Evolutionary conservation across 495 filamentous ascomycete species (phyloP), one percentile per base, ranked within the genome.

Genomic region (Aspergillus ostianus): DNA sequence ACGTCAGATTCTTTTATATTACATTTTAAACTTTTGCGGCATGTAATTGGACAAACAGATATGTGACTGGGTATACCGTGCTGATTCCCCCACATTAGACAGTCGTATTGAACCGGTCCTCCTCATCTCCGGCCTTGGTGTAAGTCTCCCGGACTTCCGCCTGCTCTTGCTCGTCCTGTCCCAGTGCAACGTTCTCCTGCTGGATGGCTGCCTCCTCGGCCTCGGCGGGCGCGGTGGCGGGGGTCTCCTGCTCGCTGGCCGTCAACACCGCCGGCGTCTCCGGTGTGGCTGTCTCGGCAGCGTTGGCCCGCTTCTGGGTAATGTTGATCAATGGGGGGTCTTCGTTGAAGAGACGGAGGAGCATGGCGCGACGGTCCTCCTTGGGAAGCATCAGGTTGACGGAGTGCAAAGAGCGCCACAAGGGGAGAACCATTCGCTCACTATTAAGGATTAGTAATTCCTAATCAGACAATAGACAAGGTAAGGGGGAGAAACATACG

Each of bases 331-430:
- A 75, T 3, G 88, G 90, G 2, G 87, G 85, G 21, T 83, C 82
- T 59, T 97, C 93, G 65, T 97, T 92, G 77, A 87, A 98, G 41
- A 98, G 80, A 36, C 94, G 85, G 56, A 97, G 80, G 64, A 97
- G 79, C 90, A 97, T 93, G 8, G 93, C 94, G 36, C 84, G 88
- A 30, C 94, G 85, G 51, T 98, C 94, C 68, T 98, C 94, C 77
- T 98, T 98, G 53, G 92, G 92, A 63, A 97, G 77, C 94, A 98
- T 98, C 46, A 98, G 83, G 72, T 98, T 98, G 53, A 97, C 75
- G 3, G 85, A 90, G 59, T 90, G 84, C 62, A 94, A 76, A 56
- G 90, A 92, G 69, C 92, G 87, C 94, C 94, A 98, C 21, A 98
- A 76, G 8, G 94, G 93, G 48, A 98, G 78, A 3, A 92, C 87